phyloP scores from a whole-genome alignment of 805 yeast genomes.

The Priceomyces castillae region DNA sequence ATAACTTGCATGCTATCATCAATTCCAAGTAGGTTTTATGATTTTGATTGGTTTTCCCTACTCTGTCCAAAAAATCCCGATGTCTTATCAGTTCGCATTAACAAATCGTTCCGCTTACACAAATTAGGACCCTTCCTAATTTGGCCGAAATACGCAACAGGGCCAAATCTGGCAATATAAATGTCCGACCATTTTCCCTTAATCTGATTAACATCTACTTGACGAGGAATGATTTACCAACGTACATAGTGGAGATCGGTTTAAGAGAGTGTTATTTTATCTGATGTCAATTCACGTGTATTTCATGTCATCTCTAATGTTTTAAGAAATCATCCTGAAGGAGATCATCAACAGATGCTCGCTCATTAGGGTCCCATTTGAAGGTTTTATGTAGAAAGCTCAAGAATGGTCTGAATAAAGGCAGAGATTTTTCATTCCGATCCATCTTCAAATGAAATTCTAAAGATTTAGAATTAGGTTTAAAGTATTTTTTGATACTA shows the following conservation, averaged over 20 bases:
- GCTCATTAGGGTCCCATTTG: conserved; percentile 36
- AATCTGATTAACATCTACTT: no score
- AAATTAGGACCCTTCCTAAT: no score
- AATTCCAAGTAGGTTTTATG: no score
- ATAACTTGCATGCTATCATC: no score
- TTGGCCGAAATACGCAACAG: no score
- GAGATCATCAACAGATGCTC: conserved; percentile 26
- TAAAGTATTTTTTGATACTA: conserved; percentile 21
- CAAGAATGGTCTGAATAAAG: conserved; percentile 17
- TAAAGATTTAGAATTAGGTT: conserved; percentile 26
- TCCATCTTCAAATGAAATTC: conserved; percentile 27
- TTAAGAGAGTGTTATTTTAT: no score
- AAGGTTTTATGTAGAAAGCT: conserved; percentile 30
- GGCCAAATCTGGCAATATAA: no score
- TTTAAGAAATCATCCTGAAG: conserved; percentile 24
- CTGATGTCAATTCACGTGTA: no score
- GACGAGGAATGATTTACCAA: no score
- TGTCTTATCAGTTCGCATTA: conserved; percentile 4
- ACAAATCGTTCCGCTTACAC: not conserved
- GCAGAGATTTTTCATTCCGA: conserved; percentile 11
- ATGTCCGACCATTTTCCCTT: no score
- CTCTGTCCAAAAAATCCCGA: conserved; percentile 7
- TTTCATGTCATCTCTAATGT: not conserved
- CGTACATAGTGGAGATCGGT: no score
- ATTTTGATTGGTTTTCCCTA: conserved; percentile 4